Base-by-base conservation (phyloP, 1,284 basidiomycete species). In the Malassezia equina region DNA sequence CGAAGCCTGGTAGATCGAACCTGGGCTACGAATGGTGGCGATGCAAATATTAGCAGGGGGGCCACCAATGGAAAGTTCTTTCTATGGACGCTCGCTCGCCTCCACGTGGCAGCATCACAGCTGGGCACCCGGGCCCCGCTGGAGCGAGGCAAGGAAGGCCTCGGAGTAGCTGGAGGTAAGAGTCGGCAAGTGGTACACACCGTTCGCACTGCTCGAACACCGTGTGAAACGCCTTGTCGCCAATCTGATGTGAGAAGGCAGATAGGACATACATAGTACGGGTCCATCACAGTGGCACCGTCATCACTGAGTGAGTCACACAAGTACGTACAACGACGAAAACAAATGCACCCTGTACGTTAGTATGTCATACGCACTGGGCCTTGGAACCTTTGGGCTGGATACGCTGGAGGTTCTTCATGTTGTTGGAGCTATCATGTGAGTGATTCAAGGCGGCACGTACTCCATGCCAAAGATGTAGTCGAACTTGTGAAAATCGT, bases 381-480 rank as follows among this genome's bases (percentile, higher is more conserved):
- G 73, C 71, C 23, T 59, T 68, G 7, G 55, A 55, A 1, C 61
- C 50, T 51, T 60, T 62, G 2, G 73, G 76, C 41, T 73, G 63
- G 34, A 74, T 71, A 8, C 61, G 51, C 17, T 66, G 55, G 7
- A 79, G 64, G 27, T 74, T 76, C 27, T 73, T 64, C 0, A 78
- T 67, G 58, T 78, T 78, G 67, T 66, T 59, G 13, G 55, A 52
- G 59, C 58, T 50, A 15, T 6, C 5, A 24, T 17, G 27, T 32
- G 3, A 43, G 32, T 24, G 9, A n/a, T 13, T 23, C 15, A 7
- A n/a, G 17, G 2, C 11, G n/a, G 15, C 27, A 62, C 56, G 29
- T 45, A 60, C 63, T 71, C 78, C 77, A 78, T 78, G 2, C 78
- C 78, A 27, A 79, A 67, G 48, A 79, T 78, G 61, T 77, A 77